Evolutionary conservation across 352 stramenopile genomes (phyloP).

Genomic region (Phytophthora boehmeriae): DNA sequence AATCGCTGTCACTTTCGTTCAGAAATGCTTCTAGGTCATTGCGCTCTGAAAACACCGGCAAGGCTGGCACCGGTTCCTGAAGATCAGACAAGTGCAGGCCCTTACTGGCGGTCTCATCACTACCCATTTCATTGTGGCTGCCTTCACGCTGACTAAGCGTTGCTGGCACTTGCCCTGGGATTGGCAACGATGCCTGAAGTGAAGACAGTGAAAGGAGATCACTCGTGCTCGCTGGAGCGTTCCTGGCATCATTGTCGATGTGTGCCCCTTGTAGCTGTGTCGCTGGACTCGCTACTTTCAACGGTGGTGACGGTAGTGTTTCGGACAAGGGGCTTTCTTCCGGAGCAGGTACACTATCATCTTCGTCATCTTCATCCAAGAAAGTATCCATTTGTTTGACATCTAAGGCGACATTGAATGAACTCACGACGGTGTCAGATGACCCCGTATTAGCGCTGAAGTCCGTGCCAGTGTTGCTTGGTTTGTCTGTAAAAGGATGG

Average conservation of each 20-base stretch:
- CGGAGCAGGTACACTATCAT: slow-evolving; percentile 5
- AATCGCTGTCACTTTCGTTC: slow-evolving; percentile 69
- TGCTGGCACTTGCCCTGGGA: slow-evolving; percentile 4
- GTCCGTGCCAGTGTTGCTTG: no score
- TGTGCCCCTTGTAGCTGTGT: slow-evolving; percentile 1
- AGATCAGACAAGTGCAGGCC: slow-evolving; percentile 24
- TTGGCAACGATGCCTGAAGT: slow-evolving; percentile 27
- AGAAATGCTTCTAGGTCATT: slow-evolving; percentile 70
- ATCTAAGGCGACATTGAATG: slow-evolving; percentile 3
- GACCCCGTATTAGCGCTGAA: no score
- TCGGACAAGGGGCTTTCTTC: not conserved
- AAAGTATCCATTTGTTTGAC: slow-evolving; percentile 16
- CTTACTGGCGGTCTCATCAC: not conserved
- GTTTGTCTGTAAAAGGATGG: no score
- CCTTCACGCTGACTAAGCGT: not conserved
- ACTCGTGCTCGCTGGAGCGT: slow-evolving; percentile 10
- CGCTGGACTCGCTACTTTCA: not conserved
- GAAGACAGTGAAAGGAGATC: slow-evolving; percentile 24
- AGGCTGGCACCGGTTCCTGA: not conserved
- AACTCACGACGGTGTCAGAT: no score
- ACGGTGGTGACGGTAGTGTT: not conserved
- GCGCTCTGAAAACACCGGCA: not conserved
- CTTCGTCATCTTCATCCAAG: slow-evolving; percentile 9
- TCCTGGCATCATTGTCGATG: slow-evolving; percentile 14
- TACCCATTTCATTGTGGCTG: slow-evolving; percentile 8